A percentile compares a stretch with the other conserved stretches of the same genome.
phyloP scores from a whole-genome alignment of 1,139 yeast species.

The Candida glucosophila region DNA sequence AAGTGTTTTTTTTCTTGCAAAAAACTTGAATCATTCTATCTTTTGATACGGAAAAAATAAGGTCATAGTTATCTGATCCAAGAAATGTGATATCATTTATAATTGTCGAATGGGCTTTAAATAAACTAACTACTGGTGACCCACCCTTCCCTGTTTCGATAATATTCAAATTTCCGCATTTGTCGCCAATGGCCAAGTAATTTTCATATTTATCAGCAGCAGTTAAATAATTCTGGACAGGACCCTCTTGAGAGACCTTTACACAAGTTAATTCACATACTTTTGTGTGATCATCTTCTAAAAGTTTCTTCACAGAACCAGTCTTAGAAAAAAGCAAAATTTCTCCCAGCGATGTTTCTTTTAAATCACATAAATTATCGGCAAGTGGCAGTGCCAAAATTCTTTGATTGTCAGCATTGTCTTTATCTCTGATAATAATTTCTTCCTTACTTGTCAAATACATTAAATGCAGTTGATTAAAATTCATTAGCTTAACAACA shows the following conservation, averaged over 20 bases:
- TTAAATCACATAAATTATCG: constrained; percentile 29
- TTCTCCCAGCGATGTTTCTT: constrained; percentile 17
- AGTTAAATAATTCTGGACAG: constrained; percentile 18
- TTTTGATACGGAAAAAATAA: constrained; percentile 42
- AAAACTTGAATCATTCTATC: constrained; percentile 59
- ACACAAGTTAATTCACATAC: neutral
- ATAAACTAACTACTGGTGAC: constrained; percentile 8
- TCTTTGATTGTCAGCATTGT: constrained; percentile 4
- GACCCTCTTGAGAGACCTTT: constrained; percentile 10
- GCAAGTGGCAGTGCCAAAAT: constrained; percentile 26
- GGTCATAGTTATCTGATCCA: constrained; percentile 11
- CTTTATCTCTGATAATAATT: constrained; percentile 15
- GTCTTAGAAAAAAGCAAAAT: constrained; percentile 30
- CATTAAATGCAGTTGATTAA: constrained; percentile 13
- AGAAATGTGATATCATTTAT: constrained; percentile 36
- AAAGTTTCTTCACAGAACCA: constrained; percentile 25
- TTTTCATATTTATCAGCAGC: constrained; percentile 17
- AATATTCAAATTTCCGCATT: constrained; percentile 33
- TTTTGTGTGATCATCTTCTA: neutral
- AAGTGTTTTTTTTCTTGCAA: constrained; percentile 7
- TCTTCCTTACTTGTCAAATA: constrained; percentile 25
- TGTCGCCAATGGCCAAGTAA: constrained; percentile 36
- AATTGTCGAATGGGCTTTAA: constrained; percentile 43
- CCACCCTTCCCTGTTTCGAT: constrained; percentile 6
- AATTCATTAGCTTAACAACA: constrained; percentile 7